These are phyloP conservation scores for Glaciozyma antarctica DNA, from an alignment of 768 basidiomycete genomes.

Conservation along the genomic window DNA sequence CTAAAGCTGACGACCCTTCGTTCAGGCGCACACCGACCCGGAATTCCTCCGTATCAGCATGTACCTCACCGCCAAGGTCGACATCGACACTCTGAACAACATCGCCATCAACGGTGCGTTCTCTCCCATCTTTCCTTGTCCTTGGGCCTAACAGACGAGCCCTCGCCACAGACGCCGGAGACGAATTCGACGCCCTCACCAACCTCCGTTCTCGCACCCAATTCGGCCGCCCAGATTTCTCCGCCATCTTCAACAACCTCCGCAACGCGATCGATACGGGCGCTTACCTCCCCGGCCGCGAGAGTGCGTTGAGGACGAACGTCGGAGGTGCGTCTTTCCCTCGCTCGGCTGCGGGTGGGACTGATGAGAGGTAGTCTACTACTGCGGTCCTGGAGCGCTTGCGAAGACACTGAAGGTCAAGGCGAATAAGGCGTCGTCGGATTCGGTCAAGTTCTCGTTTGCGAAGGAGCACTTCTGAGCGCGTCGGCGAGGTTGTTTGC, in stretches of 20 bases:
- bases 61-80: slow-evolving; percentile 77
- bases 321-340: slow-evolving; percentile 41
- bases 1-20: not conserved
- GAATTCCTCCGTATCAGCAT: slow-evolving; percentile 88
- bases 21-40: slow-evolving; percentile 47
- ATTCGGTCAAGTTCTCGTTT: slow-evolving; percentile 64
- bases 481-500: slow-evolving; percentile 4
- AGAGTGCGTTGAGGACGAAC: slow-evolving; percentile 67
- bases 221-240: slow-evolving; percentile 88
- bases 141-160: not conserved
- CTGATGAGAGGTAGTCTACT: slow-evolving; percentile 18
- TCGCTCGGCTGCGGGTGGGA: not conserved
- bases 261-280: slow-evolving; percentile 69
- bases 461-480: slow-evolving; percentile 54
- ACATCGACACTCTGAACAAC: slow-evolving; percentile 82
- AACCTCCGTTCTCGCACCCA: slow-evolving; percentile 77
- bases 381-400: slow-evolving; percentile 50
- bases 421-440: slow-evolving; percentile 49
- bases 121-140: too few relatives aligned
- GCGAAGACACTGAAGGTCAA: slow-evolving; percentile 70
- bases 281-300: slow-evolving; percentile 65
- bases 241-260: slow-evolving; percentile 64
- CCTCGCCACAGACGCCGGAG: slow-evolving; percentile 49
- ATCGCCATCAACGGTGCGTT: slow-evolving; percentile 63
- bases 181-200: slow-evolving; percentile 80